phyloP scores from a whole-genome alignment of 2,329 filamentous ascomycete species.

The Coniochaeta hoffmannii region DNA sequence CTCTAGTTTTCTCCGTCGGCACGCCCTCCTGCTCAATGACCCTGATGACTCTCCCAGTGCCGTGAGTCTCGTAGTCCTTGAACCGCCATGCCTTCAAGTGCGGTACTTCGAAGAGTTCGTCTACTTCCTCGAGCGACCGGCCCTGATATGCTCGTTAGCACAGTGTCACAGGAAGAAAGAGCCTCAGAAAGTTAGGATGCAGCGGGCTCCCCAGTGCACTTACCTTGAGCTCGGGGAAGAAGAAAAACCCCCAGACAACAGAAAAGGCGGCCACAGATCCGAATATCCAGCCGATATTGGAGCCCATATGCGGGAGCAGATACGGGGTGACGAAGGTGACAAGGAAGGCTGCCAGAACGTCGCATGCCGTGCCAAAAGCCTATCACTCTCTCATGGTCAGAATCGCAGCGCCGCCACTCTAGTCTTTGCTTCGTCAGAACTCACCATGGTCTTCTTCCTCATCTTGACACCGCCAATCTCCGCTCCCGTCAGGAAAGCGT shows the following conservation, averaged over 20 bases:
- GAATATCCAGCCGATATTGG: conserved; percentile 6
- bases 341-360: conserved; percentile 7
- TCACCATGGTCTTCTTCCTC: conserved; percentile 7
- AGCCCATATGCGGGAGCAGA: conserved; percentile 3
- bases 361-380: conserved; percentile 5
- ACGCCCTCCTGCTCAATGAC: no score
- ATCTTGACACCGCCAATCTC: conserved; percentile 7
- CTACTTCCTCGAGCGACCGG: conserved; percentile 7
- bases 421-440: background rate
- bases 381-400: background rate
- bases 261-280: conserved; percentile 1
- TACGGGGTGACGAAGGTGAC: conserved; percentile 8
- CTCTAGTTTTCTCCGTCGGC: no score
- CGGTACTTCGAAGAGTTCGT: conserved; percentile 7
- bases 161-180: no score
- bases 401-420: background rate
- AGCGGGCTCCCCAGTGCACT: background rate
- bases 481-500: conserved; percentile 3
- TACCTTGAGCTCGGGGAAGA: conserved; percentile 9
- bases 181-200: no score
- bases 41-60: background rate
- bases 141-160: background rate
- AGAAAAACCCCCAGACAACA: conserved; percentile 6
- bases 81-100: conserved; percentile 6
- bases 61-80: conserved; percentile 4